These are phyloP conservation scores for Sequoiadendron giganteum DNA, from an alignment of 75 land plant species.

Conservation along the genomic window DNA sequence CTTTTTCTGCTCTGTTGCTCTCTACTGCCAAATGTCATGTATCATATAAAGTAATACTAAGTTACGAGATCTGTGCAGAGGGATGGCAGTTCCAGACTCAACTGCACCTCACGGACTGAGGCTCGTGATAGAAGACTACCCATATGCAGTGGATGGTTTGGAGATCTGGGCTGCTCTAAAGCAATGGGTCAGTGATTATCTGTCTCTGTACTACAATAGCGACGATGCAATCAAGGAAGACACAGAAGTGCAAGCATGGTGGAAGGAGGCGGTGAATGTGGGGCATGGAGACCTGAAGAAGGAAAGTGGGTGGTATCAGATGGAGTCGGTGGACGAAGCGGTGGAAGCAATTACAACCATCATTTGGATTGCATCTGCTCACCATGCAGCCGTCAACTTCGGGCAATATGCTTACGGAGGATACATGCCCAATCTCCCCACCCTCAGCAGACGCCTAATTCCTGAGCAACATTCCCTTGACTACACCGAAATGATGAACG, in stretches of 20 bases:
- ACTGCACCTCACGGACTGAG: conserved; percentile 34
- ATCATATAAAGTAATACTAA: neutral
- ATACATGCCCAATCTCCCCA: conserved; percentile 44
- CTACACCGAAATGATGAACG: conserved; percentile 6
- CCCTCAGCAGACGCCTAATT: conserved; percentile 19
- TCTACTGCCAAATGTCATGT: too few relatives aligned
- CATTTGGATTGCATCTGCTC: conserved; percentile 42
- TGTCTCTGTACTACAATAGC: conserved; percentile 20
- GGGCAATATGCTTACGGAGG: conserved; percentile 44
- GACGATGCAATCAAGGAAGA: conserved; percentile 22
- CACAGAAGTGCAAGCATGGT: conserved; percentile 41
- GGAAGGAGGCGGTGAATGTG: conserved; percentile 28
- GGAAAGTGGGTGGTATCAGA: conserved; percentile 27
- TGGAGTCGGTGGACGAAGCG: conserved; percentile 10
- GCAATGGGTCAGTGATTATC: conserved; percentile 34
- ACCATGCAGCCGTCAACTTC: conserved; percentile 42
- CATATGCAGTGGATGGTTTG: too few relatives aligned
- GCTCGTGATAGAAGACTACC: conserved; percentile 25
- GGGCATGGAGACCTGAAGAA: conserved; percentile 42
- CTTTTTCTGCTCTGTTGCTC: neutral
- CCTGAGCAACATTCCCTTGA: conserved; percentile 23
- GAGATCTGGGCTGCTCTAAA: conserved; percentile 12
- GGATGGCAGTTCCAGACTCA: conserved; percentile 52
- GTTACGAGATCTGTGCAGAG: conserved; percentile 21
- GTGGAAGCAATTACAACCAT: conserved; percentile 19